Percentiles rank a stretch among this genome's conserved stretches.
Evolutionary conservation across 129 eudicot genomes (phyloP).

Genomic region (Rutidosis leptorrhynchoides): DNA sequence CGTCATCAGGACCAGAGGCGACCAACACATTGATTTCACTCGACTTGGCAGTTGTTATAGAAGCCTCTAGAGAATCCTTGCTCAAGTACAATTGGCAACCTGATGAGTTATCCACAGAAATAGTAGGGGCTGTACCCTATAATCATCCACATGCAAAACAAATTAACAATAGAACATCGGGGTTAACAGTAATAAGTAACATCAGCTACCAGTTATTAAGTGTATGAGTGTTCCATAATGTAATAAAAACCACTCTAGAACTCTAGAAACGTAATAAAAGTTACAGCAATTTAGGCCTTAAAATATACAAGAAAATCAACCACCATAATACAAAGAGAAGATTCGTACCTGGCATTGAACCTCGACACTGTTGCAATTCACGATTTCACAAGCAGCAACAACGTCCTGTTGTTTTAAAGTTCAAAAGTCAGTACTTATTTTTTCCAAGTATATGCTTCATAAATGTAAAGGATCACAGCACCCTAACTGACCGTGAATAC

Average conservation of each 20-base stretch:
- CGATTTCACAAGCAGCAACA: constrained; percentile 98
- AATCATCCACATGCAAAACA: constrained; percentile 21
- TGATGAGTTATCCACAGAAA: constrained; percentile 82
- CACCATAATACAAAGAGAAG: not conserved
- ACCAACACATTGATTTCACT: constrained; percentile 92
- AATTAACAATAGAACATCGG: not conserved
- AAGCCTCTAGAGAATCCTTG: constrained; percentile 80
- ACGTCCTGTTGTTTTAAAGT: constrained; percentile 67
- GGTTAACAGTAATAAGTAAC: too few relatives aligned
- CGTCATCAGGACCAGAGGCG: constrained; percentile 63
- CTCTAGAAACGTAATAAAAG: not conserved
- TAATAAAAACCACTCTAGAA: too few relatives aligned
- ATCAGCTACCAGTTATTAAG: too few relatives aligned
- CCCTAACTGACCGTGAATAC: constrained; percentile 67
- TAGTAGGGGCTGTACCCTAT: constrained; percentile 91
- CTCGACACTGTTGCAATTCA: constrained; percentile 87
- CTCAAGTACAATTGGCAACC: constrained; percentile 91
- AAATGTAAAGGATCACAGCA: constrained; percentile 6
- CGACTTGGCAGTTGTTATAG: constrained; percentile 93
- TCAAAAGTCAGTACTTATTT: constrained; percentile 14
- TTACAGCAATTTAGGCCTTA: not conserved
- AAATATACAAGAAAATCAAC: not conserved
- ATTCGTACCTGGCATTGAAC: constrained; percentile 88
- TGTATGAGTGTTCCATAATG: too few relatives aligned
- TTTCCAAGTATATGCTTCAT: not conserved